Evolutionary conservation across 129 eudicot genomes (phyloP).

Genomic region (Flaveria trinervia): DNA sequence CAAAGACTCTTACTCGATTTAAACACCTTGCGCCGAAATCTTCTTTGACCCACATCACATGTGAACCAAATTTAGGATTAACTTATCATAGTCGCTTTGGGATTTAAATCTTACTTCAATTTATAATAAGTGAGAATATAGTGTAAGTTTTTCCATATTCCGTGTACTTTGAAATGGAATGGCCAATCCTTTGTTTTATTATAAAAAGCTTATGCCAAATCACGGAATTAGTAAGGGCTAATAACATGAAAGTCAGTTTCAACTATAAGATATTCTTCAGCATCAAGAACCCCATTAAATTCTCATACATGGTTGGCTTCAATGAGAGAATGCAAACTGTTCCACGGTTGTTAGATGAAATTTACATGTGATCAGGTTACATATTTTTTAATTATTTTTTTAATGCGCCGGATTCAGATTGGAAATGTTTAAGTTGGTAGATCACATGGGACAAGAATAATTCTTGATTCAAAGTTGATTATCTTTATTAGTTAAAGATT

Average conservation of each 20-base stretch:
- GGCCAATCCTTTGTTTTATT: not conserved
- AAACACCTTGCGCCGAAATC: too few relatives aligned
- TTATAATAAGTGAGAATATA: not conserved
- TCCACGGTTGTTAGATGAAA: not conserved
- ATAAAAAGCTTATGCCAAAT: not conserved
- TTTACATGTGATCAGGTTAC: not conserved
- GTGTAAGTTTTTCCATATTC: not conserved
- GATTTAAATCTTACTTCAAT: not conserved
- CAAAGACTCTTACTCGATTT: too few relatives aligned
- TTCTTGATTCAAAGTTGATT: not conserved
- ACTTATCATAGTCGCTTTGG: too few relatives aligned
- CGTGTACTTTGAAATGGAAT: not conserved
- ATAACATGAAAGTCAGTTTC: not conserved
- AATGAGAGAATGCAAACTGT: not conserved
- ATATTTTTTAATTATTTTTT: not conserved
- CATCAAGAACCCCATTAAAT: not conserved
- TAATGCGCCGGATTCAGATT: not conserved
- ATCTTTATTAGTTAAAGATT: not conserved
- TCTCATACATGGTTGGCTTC: not conserved
- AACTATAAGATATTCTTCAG: not conserved
- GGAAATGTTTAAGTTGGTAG: conserved; percentile 5
- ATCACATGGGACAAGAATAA: not conserved
- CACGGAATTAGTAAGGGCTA: not conserved
- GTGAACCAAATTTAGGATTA: too few relatives aligned
- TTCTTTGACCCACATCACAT: too few relatives aligned